Evolutionary conservation across 2,329 filamentous ascomycete species (phyloP).

Genomic region (Alternaria arborescens): DNA sequence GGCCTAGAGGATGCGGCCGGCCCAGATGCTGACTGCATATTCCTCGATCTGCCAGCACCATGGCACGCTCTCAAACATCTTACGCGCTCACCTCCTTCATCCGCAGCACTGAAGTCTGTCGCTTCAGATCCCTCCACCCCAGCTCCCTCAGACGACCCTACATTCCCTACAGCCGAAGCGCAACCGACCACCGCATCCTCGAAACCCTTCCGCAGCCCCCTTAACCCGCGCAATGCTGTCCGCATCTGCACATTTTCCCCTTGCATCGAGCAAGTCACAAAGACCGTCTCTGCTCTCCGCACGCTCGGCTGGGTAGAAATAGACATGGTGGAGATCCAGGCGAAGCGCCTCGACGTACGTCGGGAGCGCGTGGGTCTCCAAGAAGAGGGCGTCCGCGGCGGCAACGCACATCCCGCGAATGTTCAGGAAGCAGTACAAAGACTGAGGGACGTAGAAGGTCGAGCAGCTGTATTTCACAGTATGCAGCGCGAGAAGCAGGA

Average conservation of each 20-base stretch:
- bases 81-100: conserved; percentile 59
- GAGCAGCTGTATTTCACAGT: conserved; percentile 70
- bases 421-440: conserved; percentile 81
- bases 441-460: conserved; percentile 75
- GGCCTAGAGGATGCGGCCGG: conserved; percentile 54
- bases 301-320: conserved; percentile 89
- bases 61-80: conserved; percentile 82
- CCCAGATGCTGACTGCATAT: conserved; percentile 70
- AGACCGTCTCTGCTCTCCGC: conserved; percentile 82
- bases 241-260: conserved; percentile 95
- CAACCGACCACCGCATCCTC: conserved; percentile 11
- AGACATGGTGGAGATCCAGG: conserved; percentile 87
- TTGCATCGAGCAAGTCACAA: conserved; percentile 94
- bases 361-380: conserved; percentile 81
- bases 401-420: conserved; percentile 73
- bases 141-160: conserved; percentile 46
- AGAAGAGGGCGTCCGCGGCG: conserved; percentile 71
- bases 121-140: conserved; percentile 49
- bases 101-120: conserved; percentile 37
- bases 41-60: conserved; percentile 81
- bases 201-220: conserved; percentile 55
- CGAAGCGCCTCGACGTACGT: conserved; percentile 80
- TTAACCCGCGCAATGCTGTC: conserved; percentile 76
- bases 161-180: conserved; percentile 4
- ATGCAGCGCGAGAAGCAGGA: conserved; percentile 52